Base-by-base conservation (phyloP, 2,329 filamentous ascomycete species). In the Colletotrichum lentis region DNA sequence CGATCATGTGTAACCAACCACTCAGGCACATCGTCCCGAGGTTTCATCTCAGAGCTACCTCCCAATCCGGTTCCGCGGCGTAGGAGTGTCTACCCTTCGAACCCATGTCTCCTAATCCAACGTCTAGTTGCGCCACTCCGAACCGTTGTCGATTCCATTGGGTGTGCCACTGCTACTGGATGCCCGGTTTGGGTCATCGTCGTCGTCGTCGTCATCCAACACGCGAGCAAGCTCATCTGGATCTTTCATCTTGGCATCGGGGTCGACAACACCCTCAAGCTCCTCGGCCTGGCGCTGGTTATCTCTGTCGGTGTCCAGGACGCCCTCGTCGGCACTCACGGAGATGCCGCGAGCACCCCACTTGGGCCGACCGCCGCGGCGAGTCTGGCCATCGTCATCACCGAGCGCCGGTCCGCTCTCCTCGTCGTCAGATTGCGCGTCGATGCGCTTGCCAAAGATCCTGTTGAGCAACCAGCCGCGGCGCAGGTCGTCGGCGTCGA, bases 401-500 rank as follows among this genome's bases (percentile, higher is more conserved):
- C 82, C 81, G 27, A 87, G 76, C 24, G 82, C 83, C 3, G 83
- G 84, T 1, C 80, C 80, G 50, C 84, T 86, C 76, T 91, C 88
- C 73, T 90, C 88, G 66, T 90, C 88, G 20, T 87, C 84, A 3
- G 84, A 83, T 58, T 82, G 80, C 2, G 81, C 76, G 61, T 84
- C 81, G 35, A 83, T 78, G 72, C 83, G 78, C 80, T 85, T 85
- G 62, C 91, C 92, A 69, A 97, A 90, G 71, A 97, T 89, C 58
- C 90, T 88, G 71, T 88, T 88, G 11, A 97, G 87, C 35, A 98
- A 83, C 90, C 94, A 97, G 71, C 94, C 92, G 64, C 92, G 90
- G 71, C 90, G 86, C 76, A 97, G 84, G 76, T 98, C 95, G 72
- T 97, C 94, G 4, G 91, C 90, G 76, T 98, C 95, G 16, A 98